phyloP scores from a whole-genome alignment of 768 basidiomycete genomes.

The Boletus subcaerulescens region DNA sequence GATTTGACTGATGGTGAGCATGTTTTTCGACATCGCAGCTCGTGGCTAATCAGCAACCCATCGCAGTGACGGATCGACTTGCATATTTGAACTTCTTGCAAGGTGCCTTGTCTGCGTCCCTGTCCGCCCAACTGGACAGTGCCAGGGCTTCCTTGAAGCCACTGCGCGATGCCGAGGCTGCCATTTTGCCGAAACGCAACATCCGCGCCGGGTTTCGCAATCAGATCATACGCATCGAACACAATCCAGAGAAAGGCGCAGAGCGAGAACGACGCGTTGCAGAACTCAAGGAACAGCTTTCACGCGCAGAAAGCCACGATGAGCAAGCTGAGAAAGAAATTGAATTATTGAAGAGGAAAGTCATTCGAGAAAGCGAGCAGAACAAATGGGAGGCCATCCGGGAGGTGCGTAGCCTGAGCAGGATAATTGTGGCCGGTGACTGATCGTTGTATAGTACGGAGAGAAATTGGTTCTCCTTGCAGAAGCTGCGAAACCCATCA shows the following conservation, averaged over 20 bases:
- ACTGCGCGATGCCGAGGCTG: conserved; percentile 67
- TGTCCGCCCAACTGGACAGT: conserved; percentile 60
- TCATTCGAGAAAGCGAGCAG: conserved; percentile 68
- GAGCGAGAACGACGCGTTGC: conserved; percentile 55
- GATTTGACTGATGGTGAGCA: conserved; percentile 74
- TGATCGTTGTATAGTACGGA: conserved; percentile 52
- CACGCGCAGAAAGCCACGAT: conserved; percentile 62
- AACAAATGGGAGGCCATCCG: conserved; percentile 78
- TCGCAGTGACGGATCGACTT: conserved; percentile 70
- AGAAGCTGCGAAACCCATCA: conserved; percentile 64
- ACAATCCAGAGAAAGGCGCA: conserved; percentile 57
- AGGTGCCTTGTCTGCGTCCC: conserved; percentile 59
- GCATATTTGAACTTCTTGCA: conserved; percentile 80
- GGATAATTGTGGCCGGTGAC: background rate
- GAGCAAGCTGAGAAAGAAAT: conserved; percentile 66
- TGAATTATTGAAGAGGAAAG: conserved; percentile 72
- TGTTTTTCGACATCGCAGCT: background rate
- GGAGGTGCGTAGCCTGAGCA: conserved; percentile 49
- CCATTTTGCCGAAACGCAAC: conserved; percentile 59
- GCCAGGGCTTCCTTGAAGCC: conserved; percentile 68
- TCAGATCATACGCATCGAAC: conserved; percentile 65
- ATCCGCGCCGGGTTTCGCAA: conserved; percentile 52
- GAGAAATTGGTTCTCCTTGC: conserved; percentile 76
- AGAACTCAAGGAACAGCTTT: conserved; percentile 70
- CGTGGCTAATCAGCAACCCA: background rate